A percentile compares a stretch with the other conserved stretches of the same genome.
These are phyloP conservation scores for Protea cynaroides DNA, from an alignment of 164 flowering plant species.

Conservation along the genomic window DNA sequence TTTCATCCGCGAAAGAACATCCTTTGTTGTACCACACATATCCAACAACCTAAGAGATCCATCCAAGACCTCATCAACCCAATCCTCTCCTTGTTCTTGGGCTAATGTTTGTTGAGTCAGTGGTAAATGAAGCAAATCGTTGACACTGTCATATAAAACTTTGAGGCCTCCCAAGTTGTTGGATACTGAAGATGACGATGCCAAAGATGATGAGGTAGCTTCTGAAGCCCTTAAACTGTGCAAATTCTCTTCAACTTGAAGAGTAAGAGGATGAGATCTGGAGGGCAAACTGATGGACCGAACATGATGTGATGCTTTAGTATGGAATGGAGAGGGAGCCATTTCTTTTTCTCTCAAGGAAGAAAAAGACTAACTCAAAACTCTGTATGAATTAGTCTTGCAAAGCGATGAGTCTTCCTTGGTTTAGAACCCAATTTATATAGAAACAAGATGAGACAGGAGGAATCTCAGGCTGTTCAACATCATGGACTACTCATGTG, in stretches of 20 bases:
- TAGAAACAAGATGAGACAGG: too few relatives aligned
- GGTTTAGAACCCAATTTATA: too few relatives aligned
- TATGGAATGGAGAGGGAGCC: not conserved
- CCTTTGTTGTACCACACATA: slow-evolving; percentile 16
- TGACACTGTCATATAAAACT: not conserved
- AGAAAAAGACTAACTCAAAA: too few relatives aligned
- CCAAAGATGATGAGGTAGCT: not conserved
- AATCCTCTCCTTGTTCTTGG: not conserved
- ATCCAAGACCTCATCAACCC: slow-evolving; percentile 18
- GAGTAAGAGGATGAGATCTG: not conserved
- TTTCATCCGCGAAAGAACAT: slow-evolving; percentile 16
- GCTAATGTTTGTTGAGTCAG: not conserved
- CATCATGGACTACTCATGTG: too few relatives aligned
- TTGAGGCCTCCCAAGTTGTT: not conserved
- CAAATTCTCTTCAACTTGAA: not conserved
- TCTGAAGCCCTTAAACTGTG: not conserved
- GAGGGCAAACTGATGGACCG: not conserved
- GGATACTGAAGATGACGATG: not conserved
- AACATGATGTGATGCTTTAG: not conserved
- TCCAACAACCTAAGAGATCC: slow-evolving; percentile 34
- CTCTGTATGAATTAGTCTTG: too few relatives aligned
- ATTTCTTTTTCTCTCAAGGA: not conserved
- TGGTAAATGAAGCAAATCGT: not conserved
- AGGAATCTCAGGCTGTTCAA: too few relatives aligned
- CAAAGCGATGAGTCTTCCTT: too few relatives aligned